phyloP scores from a whole-genome alignment of 192 early-diverging fungal genomes.

The Mortierella hygrophila region DNA sequence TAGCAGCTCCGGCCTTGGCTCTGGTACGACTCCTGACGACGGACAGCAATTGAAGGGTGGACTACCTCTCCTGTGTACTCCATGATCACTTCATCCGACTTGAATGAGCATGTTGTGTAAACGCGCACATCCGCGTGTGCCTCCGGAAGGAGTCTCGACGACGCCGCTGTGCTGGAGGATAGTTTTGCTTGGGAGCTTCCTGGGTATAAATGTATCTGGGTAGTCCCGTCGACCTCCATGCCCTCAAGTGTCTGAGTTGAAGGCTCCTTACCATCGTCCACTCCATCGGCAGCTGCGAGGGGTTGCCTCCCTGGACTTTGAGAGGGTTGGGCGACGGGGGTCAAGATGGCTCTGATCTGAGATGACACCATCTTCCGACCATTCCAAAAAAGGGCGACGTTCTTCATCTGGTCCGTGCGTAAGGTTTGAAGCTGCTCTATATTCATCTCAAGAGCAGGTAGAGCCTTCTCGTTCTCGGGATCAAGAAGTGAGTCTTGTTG shows the following conservation, averaged over 20 bases:
- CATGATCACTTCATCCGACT: slow-evolving; percentile 35
- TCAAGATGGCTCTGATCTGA: background rate
- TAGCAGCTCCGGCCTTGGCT: slow-evolving; percentile 23
- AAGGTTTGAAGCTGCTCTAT: slow-evolving; percentile 5
- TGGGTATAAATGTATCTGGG: background rate
- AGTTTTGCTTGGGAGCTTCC: background rate
- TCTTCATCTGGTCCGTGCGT: background rate
- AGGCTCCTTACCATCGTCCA: background rate
- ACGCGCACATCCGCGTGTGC: slow-evolving; percentile 19
- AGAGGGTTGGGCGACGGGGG: background rate
- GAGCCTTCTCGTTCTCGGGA: background rate
- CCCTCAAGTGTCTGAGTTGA: background rate
- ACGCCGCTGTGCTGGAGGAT: background rate
- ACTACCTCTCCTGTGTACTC: slow-evolving; percentile 41
- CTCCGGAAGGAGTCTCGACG: background rate
- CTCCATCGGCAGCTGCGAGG: background rate
- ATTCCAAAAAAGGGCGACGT: slow-evolving; percentile 14
- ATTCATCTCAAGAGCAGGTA: background rate
- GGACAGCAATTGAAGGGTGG: slow-evolving; percentile 6
- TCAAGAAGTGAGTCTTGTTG: background rate
- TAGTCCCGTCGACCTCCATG: background rate
- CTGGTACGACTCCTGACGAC: slow-evolving; percentile 19
- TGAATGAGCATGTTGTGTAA: slow-evolving; percentile 14
- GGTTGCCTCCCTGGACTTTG: background rate
- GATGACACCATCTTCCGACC: background rate